Base-by-base conservation (phyloP, 2,329 filamentous ascomycete genomes). In the Ophiocordyceps sinensis region DNA sequence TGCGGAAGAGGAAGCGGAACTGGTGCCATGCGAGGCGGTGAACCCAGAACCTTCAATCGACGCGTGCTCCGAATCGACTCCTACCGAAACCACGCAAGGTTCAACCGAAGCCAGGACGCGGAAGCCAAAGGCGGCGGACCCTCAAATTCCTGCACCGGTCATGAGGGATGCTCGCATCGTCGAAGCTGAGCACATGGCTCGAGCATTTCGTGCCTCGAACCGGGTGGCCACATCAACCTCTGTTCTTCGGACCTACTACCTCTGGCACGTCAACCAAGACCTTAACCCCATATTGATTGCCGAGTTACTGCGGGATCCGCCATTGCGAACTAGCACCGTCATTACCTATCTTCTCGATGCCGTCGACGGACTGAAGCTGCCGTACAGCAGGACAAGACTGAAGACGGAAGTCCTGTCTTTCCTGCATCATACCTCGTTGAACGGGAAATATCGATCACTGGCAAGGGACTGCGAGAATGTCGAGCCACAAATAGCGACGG, bases 181-280 rank as follows among this genome's bases (percentile, higher is more conserved):
- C 5, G 62, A 63, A 2, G 70, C 70, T 5, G 65, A 71, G 15
- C 45, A 53, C 7, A 58, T 61, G 47, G 51, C 61, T 5, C 39
- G 50, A 1, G 46, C 58, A 15, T 70, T 68, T 48, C 61, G 55
- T 13, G 47, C 51, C 8, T 52, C 53, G 6, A 58, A 49, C 39
- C 50, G 45, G 1, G 40, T 55, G 1, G 47, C 41, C 8, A 56
- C 55, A 0, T 29, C 44, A 17, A 56, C 52, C 3, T 49, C 64
- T 2, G 53, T 59, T 2, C 56, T 83, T 2, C 68, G 75, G 13
- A 67, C 76, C 1, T 85, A 83, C 50, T 73, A 70, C 47, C 57
- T 85, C 17, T 85, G 81, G 81, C 63, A 77, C 41, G 46, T 59
- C 4, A 67, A 76, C 43, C 55, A 66, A 8, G 59, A 64, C 12